These are phyloP conservation scores for Cucumis sativus DNA, from an alignment of 306 rosid genomes.

Conservation along the genomic window DNA sequence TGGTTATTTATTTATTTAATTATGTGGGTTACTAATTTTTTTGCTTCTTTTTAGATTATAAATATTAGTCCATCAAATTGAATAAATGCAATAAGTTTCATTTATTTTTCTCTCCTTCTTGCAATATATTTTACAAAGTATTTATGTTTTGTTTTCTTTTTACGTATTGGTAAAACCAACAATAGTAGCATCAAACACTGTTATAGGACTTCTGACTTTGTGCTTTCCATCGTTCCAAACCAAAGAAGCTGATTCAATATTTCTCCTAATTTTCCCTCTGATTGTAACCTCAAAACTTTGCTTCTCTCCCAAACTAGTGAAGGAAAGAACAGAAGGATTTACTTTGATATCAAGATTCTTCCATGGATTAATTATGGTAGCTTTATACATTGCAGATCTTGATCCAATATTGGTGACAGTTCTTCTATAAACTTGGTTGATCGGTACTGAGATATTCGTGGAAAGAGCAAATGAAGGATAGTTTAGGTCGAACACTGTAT, in stretches of 20 bases:
- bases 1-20: no score
- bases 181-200: not conserved
- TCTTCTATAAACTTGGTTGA: conserved; percentile 18
- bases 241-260: conserved; percentile 12
- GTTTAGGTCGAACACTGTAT: conserved; percentile 23
- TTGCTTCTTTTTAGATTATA: no score
- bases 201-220: not conserved
- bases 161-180: no score
- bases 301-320: conserved; percentile 21
- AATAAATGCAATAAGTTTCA: no score
- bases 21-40: no score
- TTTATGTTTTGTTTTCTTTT: no score
- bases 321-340: conserved; percentile 26
- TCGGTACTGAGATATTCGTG: not conserved
- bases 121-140: no score
- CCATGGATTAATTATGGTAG: conserved; percentile 14
- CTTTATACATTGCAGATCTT: conserved; percentile 16
- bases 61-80: no score
- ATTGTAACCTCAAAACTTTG: conserved; percentile 12
- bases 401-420: conserved; percentile 38
- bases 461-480: conserved; percentile 38
- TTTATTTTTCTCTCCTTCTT: no score
- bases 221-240: not conserved
- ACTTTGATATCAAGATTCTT: conserved; percentile 18
- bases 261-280: conserved; percentile 6